Evolutionary conservation across 2,329 filamentous ascomycete genomes (phyloP).

Genomic region (Pseudodiploospora longispora): DNA sequence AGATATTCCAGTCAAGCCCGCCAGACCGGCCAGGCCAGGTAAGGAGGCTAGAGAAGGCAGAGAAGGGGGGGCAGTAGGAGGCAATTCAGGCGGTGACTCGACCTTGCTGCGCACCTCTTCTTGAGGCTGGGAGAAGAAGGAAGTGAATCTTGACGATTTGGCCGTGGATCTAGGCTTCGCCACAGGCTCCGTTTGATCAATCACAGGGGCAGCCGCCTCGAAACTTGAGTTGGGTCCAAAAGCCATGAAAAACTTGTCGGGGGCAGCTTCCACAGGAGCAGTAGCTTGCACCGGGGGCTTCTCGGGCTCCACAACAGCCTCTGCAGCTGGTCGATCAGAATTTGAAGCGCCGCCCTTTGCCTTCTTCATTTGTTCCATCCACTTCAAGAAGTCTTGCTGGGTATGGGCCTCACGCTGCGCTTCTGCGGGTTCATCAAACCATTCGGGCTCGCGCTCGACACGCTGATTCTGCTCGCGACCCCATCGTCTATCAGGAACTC

Average conservation of each 20-base stretch:
- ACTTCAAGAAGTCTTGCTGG: slow-evolving; percentile 86
- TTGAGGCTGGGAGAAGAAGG: slow-evolving; percentile 53
- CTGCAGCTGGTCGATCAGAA: slow-evolving; percentile 16
- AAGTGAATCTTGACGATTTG: slow-evolving; percentile 80
- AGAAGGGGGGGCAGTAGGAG: slow-evolving; percentile 20
- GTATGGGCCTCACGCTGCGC: slow-evolving; percentile 67
- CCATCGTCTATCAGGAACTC: slow-evolving; percentile 42
- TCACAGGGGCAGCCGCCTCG: slow-evolving; percentile 41
- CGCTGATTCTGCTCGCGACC: slow-evolving; percentile 48
- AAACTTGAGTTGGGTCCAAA: slow-evolving; percentile 33
- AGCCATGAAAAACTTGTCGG: slow-evolving; percentile 70
- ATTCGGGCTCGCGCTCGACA: slow-evolving; percentile 78
- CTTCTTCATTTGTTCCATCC: slow-evolving; percentile 86
- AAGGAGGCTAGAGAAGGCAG: slow-evolving; percentile 16
- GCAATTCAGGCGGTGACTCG: slow-evolving; percentile 34
- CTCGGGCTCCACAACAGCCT: slow-evolving; percentile 34
- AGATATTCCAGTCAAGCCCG: neutral
- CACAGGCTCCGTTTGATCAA: slow-evolving; percentile 33
- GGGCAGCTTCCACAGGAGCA: slow-evolving; percentile 56
- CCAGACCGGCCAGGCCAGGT: slow-evolving; percentile 1
- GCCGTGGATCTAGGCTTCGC: slow-evolving; percentile 45
- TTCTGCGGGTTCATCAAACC: slow-evolving; percentile 70
- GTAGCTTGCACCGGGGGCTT: slow-evolving; percentile 50
- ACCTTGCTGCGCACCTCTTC: slow-evolving; percentile 44
- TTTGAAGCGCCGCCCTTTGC: slow-evolving; percentile 36